phyloP scores from a whole-genome alignment of 352 stramenopile species.

The Globisporangium ultimum region DNA sequence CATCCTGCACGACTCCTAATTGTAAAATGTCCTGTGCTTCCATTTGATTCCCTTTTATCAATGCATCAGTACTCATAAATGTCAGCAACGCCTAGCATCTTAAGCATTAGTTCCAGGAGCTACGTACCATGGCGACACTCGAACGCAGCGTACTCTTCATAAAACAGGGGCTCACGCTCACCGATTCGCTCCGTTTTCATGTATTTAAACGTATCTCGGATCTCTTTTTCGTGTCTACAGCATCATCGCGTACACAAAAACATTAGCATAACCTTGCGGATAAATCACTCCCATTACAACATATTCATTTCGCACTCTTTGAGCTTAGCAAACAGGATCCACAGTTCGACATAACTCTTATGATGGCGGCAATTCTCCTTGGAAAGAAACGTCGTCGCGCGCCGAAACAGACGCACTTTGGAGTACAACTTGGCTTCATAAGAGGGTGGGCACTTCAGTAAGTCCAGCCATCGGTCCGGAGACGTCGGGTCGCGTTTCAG shows the following conservation, averaged over 20 bases:
- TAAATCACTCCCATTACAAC: no score
- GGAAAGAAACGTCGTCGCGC: conserved; percentile 38
- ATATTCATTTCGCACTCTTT: conserved; percentile 28
- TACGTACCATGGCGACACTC: conserved; percentile 37
- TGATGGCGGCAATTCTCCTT: conserved; percentile 23
- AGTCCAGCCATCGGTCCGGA: conserved; percentile 45
- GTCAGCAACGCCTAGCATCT: background rate
- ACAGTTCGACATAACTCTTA: conserved; percentile 55
- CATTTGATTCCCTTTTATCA: conserved; percentile 38
- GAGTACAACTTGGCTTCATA: conserved; percentile 39
- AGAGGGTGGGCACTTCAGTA: conserved; percentile 43
- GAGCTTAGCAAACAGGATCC: conserved; percentile 51
- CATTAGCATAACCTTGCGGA: no score
- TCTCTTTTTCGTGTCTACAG: conserved; percentile 36
- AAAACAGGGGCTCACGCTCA: conserved; percentile 39
- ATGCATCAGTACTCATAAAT: background rate
- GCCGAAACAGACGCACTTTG: conserved; percentile 37
- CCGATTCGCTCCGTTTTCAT: conserved; percentile 59
- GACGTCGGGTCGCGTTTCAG: conserved; percentile 45
- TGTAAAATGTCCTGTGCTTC: conserved; percentile 52
- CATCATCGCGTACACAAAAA: background rate
- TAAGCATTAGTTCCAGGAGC: background rate
- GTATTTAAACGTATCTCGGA: conserved; percentile 47
- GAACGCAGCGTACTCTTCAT: conserved; percentile 67
- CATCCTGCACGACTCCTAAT: conserved; percentile 41